phyloP scores from a whole-genome alignment of 1,139 yeast genomes.

The Blastobotrys malaysiensis region DNA sequence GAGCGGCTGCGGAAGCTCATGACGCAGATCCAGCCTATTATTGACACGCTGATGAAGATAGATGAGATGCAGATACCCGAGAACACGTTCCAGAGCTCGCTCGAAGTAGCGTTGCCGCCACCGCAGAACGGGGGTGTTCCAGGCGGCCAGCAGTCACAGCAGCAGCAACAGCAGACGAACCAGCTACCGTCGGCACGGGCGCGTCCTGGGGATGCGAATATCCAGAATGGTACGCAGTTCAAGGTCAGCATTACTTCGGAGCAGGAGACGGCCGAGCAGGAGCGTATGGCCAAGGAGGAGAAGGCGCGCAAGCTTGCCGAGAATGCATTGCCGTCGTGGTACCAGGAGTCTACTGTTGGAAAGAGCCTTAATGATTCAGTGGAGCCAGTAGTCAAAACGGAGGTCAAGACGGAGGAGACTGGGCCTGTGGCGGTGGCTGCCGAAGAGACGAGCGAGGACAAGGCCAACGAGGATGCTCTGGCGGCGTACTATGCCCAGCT shows the following conservation, averaged over 20 bases:
- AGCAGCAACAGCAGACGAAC: constrained; percentile 38
- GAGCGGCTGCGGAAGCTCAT: constrained; percentile 76
- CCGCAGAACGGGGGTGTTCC: constrained; percentile 39
- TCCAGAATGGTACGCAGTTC: constrained; percentile 50
- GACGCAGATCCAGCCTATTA: constrained; percentile 86
- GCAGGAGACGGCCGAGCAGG: constrained; percentile 62
- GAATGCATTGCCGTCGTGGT: constrained; percentile 97
- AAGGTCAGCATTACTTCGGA: constrained; percentile 90
- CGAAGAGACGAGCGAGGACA: constrained; percentile 21
- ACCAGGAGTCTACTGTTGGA: constrained; percentile 84
- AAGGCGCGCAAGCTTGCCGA: constrained; percentile 61
- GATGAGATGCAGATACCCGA: constrained; percentile 85
- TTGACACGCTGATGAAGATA: constrained; percentile 72
- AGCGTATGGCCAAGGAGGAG: constrained; percentile 58
- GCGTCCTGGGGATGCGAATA: constrained; percentile 10
- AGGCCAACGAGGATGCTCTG: constrained; percentile 59
- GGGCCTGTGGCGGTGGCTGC: constrained; percentile 18
- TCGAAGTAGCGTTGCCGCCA: constrained; percentile 78
- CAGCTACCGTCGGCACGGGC: constrained; percentile 21
- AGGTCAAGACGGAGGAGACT: constrained; percentile 17
- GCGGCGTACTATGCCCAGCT: constrained; percentile 74
- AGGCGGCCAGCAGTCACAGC: constrained; percentile 34
- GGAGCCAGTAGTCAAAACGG: constrained; percentile 14
- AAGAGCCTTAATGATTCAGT: constrained; percentile 27
- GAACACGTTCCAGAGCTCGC: constrained; percentile 75